phyloP scores from a whole-genome alignment of 352 stramenopile species.

The Labyrinthula sp. region DNA sequence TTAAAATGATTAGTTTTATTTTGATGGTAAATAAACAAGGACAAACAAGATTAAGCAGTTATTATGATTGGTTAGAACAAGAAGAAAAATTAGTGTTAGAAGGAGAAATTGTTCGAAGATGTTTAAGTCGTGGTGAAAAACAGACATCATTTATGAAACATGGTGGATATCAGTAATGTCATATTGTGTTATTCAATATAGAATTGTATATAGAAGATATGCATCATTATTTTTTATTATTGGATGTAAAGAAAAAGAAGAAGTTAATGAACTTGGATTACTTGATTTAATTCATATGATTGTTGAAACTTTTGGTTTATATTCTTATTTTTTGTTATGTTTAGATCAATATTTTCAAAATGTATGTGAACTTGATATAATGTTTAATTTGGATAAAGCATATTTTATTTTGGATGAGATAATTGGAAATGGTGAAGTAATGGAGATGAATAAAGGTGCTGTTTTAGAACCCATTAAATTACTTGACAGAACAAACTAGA shows the following conservation, averaged over 20 bases:
- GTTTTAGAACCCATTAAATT: conserved; percentile 91
- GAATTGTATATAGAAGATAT: conserved; percentile 89
- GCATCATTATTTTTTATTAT: conserved; percentile 99
- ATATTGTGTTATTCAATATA: too few relatives aligned
- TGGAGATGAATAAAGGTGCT: conserved; percentile 96
- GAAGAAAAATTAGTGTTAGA: conserved; percentile 90
- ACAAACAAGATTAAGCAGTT: conserved; percentile 95
- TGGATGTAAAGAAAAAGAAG: conserved; percentile 78
- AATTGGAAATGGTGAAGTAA: conserved; percentile 96
- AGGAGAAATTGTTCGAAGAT: conserved; percentile 97
- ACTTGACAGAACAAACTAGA: conserved; percentile 67
- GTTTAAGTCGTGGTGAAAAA: conserved; percentile 85
- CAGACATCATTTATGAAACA: conserved; percentile 99
- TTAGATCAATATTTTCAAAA: conserved; percentile 97
- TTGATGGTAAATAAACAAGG: conserved; percentile 97
- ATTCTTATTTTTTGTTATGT: too few relatives aligned
- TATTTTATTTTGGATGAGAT: conserved; percentile 82
- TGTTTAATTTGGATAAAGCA: conserved; percentile 73
- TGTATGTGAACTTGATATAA: conserved; percentile 49
- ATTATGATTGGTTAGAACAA: conserved; percentile 98
- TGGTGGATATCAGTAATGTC: conserved; percentile 88
- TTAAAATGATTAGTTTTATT: conserved; percentile 74
- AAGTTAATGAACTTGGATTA: conserved; percentile 97
- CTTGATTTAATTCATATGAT: conserved; percentile 99
- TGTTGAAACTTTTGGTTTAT: conserved; percentile 95